These are phyloP conservation scores for Phytopythium sindhum DNA, from an alignment of 352 stramenopile species.

Conservation along the genomic window DNA sequence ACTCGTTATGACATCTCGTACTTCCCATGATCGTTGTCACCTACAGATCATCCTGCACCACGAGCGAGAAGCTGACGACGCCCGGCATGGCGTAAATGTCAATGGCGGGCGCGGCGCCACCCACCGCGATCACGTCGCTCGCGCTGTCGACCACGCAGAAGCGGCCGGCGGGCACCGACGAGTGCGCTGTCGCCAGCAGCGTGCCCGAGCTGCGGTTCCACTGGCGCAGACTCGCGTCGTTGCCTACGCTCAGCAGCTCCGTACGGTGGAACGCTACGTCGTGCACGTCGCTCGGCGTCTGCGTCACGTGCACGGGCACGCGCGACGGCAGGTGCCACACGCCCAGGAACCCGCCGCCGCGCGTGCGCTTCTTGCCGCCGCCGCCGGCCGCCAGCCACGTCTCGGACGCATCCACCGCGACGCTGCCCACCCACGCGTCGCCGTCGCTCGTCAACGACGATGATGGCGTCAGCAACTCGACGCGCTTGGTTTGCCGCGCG, in stretches of 20 bases:
- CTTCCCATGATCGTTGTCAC: background rate
- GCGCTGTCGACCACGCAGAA: conserved; percentile 66
- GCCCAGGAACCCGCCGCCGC: conserved; percentile 49
- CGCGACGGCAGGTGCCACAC: conserved; percentile 81
- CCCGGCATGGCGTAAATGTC: conserved; percentile 80
- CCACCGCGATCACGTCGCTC: conserved; percentile 67
- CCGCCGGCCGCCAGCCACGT: conserved; percentile 67
- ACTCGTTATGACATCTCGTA: no score
- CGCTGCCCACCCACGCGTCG: conserved; percentile 48
- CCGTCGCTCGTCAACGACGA: conserved; percentile 1
- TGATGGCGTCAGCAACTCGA: conserved; percentile 46
- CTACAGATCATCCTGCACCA: conserved; percentile 33
- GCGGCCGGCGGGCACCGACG: conserved; percentile 50
- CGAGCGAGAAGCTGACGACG: conserved; percentile 77
- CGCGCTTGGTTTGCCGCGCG: conserved; percentile 38
- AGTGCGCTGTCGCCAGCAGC: conserved; percentile 49
- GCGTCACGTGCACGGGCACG: conserved; percentile 62
- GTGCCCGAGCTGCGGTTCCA: conserved; percentile 74
- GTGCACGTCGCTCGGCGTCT: conserved; percentile 58
- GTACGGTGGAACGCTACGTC: conserved; percentile 69
- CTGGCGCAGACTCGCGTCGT: conserved; percentile 59
- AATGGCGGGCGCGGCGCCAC: conserved; percentile 48
- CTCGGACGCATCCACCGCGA: conserved; percentile 68
- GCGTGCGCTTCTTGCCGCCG: conserved; percentile 36
- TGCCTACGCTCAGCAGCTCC: conserved; percentile 69